These are phyloP conservation scores for Zygosaccharomyces bailii DNA, from an alignment of 805 yeast genomes.

Conservation along the genomic window DNA sequence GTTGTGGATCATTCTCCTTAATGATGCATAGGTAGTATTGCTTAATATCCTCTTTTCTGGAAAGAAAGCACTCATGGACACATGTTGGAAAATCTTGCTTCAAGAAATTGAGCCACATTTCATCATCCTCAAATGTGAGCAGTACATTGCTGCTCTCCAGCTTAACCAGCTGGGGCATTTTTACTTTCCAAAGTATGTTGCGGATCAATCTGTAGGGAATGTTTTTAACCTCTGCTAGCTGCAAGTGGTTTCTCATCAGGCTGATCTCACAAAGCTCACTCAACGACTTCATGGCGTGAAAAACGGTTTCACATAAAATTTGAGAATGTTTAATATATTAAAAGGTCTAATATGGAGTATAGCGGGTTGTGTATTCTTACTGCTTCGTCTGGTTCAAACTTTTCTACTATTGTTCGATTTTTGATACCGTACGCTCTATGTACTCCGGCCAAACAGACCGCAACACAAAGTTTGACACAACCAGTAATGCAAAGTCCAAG, in stretches of 20 bases:
- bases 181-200: conserved; percentile 30
- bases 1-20: conserved; percentile 13
- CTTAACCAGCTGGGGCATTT: conserved; percentile 32
- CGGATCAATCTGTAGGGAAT: conserved; percentile 35
- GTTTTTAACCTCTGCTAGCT: conserved; percentile 31
- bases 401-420: background rate
- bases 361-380: no score
- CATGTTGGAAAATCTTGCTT: conserved; percentile 37
- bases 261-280: conserved; percentile 25
- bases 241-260: conserved; percentile 25
- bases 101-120: conserved; percentile 35
- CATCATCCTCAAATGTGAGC: conserved; percentile 40
- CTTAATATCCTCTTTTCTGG: conserved; percentile 25
- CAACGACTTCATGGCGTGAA: conserved; percentile 16
- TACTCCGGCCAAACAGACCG: background rate
- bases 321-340: background rate
- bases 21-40: conserved; percentile 22
- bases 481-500: background rate
- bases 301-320: background rate
- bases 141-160: conserved; percentile 35
- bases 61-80: conserved; percentile 32
- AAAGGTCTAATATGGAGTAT: background rate
- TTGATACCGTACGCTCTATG: background rate
- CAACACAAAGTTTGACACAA: background rate
- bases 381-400: no score